These are phyloP conservation scores for Lasiosphaeris hirsuta DNA, from an alignment of 495 filamentous ascomycete species.

Conservation along the genomic window DNA sequence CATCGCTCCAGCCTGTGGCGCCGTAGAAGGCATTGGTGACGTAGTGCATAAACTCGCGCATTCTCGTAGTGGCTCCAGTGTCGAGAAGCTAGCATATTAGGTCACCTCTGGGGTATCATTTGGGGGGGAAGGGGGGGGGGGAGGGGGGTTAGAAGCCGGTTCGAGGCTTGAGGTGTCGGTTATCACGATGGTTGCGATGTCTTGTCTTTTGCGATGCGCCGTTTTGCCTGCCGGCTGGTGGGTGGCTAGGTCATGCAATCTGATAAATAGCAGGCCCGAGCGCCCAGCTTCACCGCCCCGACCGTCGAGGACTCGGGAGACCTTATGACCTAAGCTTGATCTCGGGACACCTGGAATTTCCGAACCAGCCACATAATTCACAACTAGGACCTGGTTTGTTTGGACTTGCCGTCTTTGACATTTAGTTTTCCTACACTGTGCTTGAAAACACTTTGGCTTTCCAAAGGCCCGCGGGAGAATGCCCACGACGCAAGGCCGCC, in stretches of 20 bases:
- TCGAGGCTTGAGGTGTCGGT: background rate
- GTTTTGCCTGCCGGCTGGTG: no score
- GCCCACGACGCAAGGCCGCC: constrained; percentile 8
- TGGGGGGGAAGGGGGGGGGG: background rate
- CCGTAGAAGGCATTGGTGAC: constrained; percentile 89
- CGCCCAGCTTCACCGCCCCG: no score
- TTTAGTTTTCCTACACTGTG: background rate
- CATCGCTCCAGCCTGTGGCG: constrained; percentile 82
- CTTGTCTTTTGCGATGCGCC: no score
- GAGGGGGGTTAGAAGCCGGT: background rate
- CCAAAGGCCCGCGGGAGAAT: background rate
- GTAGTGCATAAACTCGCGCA: constrained; percentile 99
- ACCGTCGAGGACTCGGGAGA: no score
- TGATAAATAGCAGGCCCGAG: no score
- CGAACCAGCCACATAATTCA: no score
- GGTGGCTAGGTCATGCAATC: no score
- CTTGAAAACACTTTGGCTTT: background rate
- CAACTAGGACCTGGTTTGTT: no score
- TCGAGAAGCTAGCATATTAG: constrained; percentile 14
- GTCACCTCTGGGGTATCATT: constrained; percentile 25
- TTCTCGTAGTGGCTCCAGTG: constrained; percentile 33
- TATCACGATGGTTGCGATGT: background rate
- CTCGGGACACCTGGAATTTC: no score
- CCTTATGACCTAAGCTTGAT: no score
- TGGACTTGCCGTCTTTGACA: background rate